Evolutionary conservation across 805 yeast genomes (phyloP).

Genomic region (Phaffomyces thermotolerans): DNA sequence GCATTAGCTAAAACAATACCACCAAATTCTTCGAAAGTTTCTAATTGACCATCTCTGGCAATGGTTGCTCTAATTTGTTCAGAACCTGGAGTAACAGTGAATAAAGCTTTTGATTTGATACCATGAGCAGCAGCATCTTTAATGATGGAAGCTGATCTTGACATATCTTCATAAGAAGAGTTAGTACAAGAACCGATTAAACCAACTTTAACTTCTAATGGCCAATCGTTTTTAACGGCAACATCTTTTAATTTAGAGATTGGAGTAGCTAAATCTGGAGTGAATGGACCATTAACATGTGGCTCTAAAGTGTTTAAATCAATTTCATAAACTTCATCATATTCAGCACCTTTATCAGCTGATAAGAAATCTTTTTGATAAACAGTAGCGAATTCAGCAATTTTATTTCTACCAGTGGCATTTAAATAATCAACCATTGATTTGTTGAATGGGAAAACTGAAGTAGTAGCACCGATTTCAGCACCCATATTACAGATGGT

Average conservation of each 20-base stretch:
- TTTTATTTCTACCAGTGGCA: conserved; percentile 80
- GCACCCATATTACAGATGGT: conserved; percentile 99
- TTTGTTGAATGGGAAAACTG: conserved; percentile 93
- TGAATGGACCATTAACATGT: conserved; percentile 95
- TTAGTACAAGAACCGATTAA: conserved; percentile 98
- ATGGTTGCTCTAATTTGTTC: conserved; percentile 98
- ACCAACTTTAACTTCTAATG: conserved; percentile 86
- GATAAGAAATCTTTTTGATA: conserved; percentile 60
- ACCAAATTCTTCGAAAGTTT: conserved; percentile 84
- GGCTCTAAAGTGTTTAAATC: conserved; percentile 89
- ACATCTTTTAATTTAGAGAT: conserved; percentile 79
- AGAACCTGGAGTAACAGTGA: conserved; percentile 95
- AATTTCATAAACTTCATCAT: conserved; percentile 88
- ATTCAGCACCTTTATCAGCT: conserved; percentile 91
- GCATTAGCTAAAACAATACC: conserved; percentile 91
- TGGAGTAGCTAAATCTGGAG: conserved; percentile 97
- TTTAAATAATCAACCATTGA: conserved; percentile 80
- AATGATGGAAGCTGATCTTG: conserved; percentile 90
- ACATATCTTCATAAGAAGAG: conserved; percentile 97
- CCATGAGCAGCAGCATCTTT: conserved; percentile 88
- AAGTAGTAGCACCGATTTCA: conserved; percentile 97
- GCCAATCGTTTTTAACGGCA: conserved; percentile 86
- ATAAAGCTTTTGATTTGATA: conserved; percentile 83
- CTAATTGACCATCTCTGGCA: conserved; percentile 89
- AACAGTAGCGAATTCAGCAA: conserved; percentile 71